Conservation (phyloP, 495 filamentous ascomycete species). For the Neurospora hispaniola region DNA sequence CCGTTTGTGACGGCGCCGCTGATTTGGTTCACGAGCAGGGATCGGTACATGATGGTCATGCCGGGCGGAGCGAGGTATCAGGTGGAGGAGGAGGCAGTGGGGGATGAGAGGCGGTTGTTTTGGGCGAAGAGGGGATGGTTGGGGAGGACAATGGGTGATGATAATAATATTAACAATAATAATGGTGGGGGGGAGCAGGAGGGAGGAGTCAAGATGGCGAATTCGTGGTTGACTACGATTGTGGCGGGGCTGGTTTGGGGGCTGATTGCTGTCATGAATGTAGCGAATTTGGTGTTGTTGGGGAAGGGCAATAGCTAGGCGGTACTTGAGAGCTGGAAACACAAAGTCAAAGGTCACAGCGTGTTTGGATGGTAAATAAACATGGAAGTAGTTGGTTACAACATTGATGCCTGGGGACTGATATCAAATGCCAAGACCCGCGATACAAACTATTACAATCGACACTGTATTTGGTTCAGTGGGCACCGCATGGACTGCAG, state of each 20-base stretch:
- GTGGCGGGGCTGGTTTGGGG: constrained; percentile 54
- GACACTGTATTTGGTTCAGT: neutral
- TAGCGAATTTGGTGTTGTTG: constrained; percentile 60
- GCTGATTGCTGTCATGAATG: constrained; percentile 61
- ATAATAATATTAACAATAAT: neutral
- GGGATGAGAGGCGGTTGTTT: constrained; percentile 3
- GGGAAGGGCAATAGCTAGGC: constrained; percentile 35
- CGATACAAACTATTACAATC: neutral
- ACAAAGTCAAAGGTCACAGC: neutral
- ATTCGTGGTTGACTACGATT: constrained; percentile 45
- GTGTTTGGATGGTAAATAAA: no score
- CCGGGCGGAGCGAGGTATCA: constrained; percentile 23
- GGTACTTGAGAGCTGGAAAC: neutral
- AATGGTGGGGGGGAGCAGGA: constrained; percentile 5
- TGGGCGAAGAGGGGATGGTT: neutral
- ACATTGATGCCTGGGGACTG: neutral
- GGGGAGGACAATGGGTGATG: neutral
- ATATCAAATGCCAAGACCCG: neutral
- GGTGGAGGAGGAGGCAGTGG: constrained; percentile 6
- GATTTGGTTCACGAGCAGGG: constrained; percentile 77
- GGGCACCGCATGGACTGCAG: neutral
- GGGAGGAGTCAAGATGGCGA: constrained; percentile 45
- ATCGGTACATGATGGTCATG: constrained; percentile 69
- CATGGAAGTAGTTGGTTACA: neutral
- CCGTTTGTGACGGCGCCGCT: constrained; percentile 76